Percentiles rank a stretch among this genome's conserved stretches.
Conservation (phyloP, 148 eudicot genomes). For the Amaranthus palmeri region DNA sequence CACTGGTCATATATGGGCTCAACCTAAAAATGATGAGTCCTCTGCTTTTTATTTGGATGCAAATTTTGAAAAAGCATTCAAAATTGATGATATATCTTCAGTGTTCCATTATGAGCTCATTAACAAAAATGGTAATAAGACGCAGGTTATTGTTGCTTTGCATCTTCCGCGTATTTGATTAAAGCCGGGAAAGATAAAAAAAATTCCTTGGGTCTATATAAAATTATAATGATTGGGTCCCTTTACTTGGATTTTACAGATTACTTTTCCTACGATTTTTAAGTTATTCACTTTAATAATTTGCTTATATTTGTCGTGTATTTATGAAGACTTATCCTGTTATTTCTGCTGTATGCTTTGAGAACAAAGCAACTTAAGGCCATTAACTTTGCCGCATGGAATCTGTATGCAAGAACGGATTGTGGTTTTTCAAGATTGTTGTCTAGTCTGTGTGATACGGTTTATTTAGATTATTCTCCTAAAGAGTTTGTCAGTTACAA, state of each 20-base stretch:
- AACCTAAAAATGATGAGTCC: constrained; percentile 32
- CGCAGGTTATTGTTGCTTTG: constrained; percentile 5
- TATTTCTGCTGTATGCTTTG: not conserved
- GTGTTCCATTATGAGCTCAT: constrained; percentile 25
- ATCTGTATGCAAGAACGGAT: too few species aligned
- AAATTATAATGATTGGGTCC: not conserved
- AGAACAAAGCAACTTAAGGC: not conserved
- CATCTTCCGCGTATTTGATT: not conserved
- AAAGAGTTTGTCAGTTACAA: not conserved
- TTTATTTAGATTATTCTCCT: not conserved
- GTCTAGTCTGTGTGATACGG: not conserved
- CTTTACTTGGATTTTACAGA: not conserved
- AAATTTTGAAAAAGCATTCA: constrained; percentile 33
- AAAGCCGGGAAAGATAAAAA: not conserved
- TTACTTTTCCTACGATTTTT: not conserved
- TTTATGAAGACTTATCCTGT: not conserved
- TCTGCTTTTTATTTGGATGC: constrained; percentile 37
- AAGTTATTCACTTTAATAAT: not conserved
- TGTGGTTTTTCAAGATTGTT: not conserved
- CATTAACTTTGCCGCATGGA: not conserved
- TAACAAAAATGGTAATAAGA: constrained; percentile 21
- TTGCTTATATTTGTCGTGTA: not conserved
- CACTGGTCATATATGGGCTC: constrained; percentile 33
- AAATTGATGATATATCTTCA: constrained; percentile 26
- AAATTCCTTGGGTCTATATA: not conserved